phyloP scores from a whole-genome alignment of 177 flowering plant species.

The Vitis hybrid region DNA sequence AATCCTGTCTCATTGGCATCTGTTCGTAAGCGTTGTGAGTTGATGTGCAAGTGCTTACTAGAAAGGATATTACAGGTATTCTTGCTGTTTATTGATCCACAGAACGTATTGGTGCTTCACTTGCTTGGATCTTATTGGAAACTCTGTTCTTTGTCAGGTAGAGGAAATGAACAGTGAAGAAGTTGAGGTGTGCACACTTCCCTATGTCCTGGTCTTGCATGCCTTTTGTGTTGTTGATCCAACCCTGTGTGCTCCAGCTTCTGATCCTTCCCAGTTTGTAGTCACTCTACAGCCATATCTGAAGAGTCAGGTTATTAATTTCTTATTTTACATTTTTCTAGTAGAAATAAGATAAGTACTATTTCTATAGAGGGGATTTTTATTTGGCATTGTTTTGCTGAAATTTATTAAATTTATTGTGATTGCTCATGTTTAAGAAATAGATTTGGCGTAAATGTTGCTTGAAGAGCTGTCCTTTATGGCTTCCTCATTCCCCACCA shows the following conservation, averaged over 20 bases:
- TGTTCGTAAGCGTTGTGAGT: conserved; percentile 88
- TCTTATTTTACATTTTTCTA: neutral
- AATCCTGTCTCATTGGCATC: conserved; percentile 73
- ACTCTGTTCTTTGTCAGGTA: conserved; percentile 44
- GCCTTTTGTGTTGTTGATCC: conserved; percentile 95
- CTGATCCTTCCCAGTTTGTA: conserved; percentile 94
- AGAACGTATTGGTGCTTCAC: neutral
- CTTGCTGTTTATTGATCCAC: neutral
- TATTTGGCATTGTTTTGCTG: too few relatives aligned
- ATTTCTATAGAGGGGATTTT: too few relatives aligned
- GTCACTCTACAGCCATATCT: conserved; percentile 95
- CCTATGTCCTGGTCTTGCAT: conserved; percentile 87
- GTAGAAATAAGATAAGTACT: neutral
- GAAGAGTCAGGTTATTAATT: conserved; percentile 73
- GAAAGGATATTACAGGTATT: conserved; percentile 94
- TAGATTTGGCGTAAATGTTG: too few relatives aligned
- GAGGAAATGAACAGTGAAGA: conserved; percentile 69
- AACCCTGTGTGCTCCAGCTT: conserved; percentile 84
- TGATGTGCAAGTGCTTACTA: conserved; percentile 94
- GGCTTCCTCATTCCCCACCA: too few relatives aligned
- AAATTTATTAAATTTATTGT: too few relatives aligned
- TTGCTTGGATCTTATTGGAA: neutral
- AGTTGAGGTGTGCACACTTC: conserved; percentile 68
- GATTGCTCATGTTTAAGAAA: too few relatives aligned
- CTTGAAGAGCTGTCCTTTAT: too few relatives aligned